A percentile compares a stretch with the other conserved stretches of the same genome.
Conservation (phyloP, 495 filamentous ascomycete genomes). For the Aspergillus campestris region DNA sequence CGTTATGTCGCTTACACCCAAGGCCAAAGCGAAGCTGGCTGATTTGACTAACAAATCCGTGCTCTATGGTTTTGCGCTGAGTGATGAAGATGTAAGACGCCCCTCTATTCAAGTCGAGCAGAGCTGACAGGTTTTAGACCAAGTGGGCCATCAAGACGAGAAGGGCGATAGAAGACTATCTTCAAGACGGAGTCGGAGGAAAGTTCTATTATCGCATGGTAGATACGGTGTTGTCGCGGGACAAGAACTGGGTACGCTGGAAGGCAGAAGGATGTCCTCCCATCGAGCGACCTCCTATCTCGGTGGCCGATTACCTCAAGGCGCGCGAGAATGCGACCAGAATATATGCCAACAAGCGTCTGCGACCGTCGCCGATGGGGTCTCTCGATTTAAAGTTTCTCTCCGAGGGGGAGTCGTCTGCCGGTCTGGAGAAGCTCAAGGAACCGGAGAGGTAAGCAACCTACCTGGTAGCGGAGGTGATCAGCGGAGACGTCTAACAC, state of each 20-base stretch:
- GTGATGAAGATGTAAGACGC: constrained; percentile 67
- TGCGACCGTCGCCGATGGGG: constrained; percentile 58
- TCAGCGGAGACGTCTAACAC: constrained; percentile 5
- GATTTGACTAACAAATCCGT: constrained; percentile 78
- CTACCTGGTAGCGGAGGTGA: not conserved
- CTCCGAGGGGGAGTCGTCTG: constrained; percentile 46
- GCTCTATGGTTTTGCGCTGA: constrained; percentile 66
- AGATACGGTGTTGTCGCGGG: constrained; percentile 84
- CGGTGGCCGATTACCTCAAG: constrained; percentile 53
- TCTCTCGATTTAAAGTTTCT: constrained; percentile 71
- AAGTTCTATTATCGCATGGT: constrained; percentile 94
- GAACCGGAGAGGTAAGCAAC: constrained; percentile 42
- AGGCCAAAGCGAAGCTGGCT: constrained; percentile 67
- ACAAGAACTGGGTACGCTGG: constrained; percentile 98
- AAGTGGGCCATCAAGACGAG: constrained; percentile 74
- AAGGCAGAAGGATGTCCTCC: constrained; percentile 87
- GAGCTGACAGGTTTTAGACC: constrained; percentile 32
- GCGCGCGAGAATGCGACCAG: constrained; percentile 57
- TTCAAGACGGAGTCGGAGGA: constrained; percentile 61
- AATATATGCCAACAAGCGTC: constrained; percentile 55
- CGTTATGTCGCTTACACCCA: constrained; percentile 76
- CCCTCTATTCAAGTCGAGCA: constrained; percentile 9
- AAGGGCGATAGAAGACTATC: constrained; percentile 63
- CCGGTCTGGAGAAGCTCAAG: constrained; percentile 51
- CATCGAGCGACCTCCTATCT: constrained; percentile 66